phyloP scores from a whole-genome alignment of 768 basidiomycete species.

The Trametes cubensis region DNA sequence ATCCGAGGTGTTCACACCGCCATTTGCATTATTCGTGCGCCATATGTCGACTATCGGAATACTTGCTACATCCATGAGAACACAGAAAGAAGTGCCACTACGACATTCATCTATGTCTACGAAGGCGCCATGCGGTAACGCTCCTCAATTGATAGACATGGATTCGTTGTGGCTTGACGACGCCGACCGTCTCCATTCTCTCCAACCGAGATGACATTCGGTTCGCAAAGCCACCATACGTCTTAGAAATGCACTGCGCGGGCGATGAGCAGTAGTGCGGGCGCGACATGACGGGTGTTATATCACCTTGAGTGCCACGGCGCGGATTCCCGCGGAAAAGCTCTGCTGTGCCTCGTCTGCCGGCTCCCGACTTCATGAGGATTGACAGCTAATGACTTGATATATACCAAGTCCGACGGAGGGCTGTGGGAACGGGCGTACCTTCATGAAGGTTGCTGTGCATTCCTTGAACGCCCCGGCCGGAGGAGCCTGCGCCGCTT shows the following conservation, averaged over 20 bases:
- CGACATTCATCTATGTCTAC: conserved; percentile 1
- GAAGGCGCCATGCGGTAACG: neutral
- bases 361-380: neutral
- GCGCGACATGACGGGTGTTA: no score
- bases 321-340: neutral
- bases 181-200: no score
- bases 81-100: conserved; percentile 1
- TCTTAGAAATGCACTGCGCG: neutral
- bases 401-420: conserved; percentile 14
- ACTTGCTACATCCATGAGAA: neutral
- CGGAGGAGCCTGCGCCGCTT: neutral
- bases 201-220: neutral
- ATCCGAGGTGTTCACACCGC: conserved; percentile 8
- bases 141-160: neutral
- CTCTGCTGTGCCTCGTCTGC: conserved; percentile 3
- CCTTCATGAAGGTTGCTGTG: conserved; percentile 16
- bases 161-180: no score
- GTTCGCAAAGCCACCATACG: neutral
- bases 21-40: neutral
- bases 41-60: neutral
- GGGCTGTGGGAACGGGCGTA: conserved; percentile 10
- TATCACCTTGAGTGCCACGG: no score
- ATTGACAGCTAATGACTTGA: conserved; percentile 11
- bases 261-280: conserved; percentile 2
- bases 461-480: conserved; percentile 10